Base-by-base conservation (phyloP, 208 protist species). In the Naegleria fowleri region DNA sequence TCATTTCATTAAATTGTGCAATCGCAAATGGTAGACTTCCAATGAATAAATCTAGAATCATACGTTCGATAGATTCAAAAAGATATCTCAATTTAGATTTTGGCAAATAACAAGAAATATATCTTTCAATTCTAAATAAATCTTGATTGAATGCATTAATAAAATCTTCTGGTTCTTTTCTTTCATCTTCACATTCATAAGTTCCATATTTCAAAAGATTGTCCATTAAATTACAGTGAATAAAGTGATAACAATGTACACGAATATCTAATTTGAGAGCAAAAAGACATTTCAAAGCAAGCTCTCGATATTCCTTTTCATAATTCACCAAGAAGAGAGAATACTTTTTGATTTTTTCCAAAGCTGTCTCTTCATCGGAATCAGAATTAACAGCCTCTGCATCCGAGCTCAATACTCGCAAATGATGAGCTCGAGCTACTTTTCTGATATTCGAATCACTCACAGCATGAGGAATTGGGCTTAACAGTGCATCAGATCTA, bases 41-140 rank as follows among this genome's bases (percentile, higher is more conserved):
- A 67, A 89, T 89, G 2, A 89, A 40, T 29, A 67, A 41, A 67
- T 89, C 48, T 25, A 25, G 5, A 89, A 89, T 67, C n/a, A 89
- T 33, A 0, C 5, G 5, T 11, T 29, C 86, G 16, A 89, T 41
- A 4, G 39, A 41, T n/a, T 89, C 48, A 29, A 89, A 89, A 25
- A 89, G 39, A 67, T 89, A 89, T 25, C 41, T 19, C 0, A n/a
- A 33, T 40, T 89, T 89, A 15, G 4, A 29, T 13, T 67, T 89
- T 38, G 86, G 86, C 40, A 89, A 41, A 67, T 89, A 89, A 19
- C 5, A 48, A 2, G 19, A 38, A 38, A 67, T 5, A 38, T 38
- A 67, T 67, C 41, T 67, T 29, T 89, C 33, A 15, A 89, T 39
- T 11, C 36, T 33, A 4, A 33, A 19, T 11, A 89, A 41, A 67